Evolutionary conservation across 495 filamentous ascomycete genomes (phyloP), one percentile per base, ranked within the genome.

Genomic region (Tetracladium setigerum): DNA sequence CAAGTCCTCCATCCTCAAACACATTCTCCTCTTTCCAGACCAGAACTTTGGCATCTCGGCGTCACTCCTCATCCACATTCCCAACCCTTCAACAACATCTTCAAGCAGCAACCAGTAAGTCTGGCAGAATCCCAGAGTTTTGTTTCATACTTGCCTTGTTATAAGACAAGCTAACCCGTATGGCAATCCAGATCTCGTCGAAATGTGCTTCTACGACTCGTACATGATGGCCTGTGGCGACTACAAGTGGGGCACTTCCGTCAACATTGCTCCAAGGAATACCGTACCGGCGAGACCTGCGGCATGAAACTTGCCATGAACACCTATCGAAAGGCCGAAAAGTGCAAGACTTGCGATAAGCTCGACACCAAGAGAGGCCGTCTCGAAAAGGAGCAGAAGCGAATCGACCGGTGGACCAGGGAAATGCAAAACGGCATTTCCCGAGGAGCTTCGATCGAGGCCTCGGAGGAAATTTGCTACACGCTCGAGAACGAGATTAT

Each of bases 261-360:
- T 52, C 78, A 90, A 66, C 92, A 95, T 55, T 98, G 94, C 79
- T 82, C 85, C 64, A 86, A 84, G 67, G 92, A 98, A 60, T 95
- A 97, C 71, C 88, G 94, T 57, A 96, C 84, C 41, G 92, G 92
- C 62, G 92, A 98, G 76, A 97, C 92, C 35, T 98, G 92, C 69
- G 92, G 92, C 58, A 89, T 95, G 74, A 92, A 84, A 72, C 53
- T 65, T 6, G 50, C 56, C 24, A 61, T 58, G 55, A 43, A 44
- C 9, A 41, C 45, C 22, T 38, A 41, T 16, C n/a, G 19, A 10
- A 30, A 35, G 14, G 14, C 10, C 7, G 44, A 54, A 10, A 56
- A 58, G 24, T 61, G 58, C 41, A 58, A 55, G 34, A 47, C 22
- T 7, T 98, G 92, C 77, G 85, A 91, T 56, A 89, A 92, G 68